phyloP scores from a whole-genome alignment of 1,139 yeast species.

The Lodderomyces beijingensis region DNA sequence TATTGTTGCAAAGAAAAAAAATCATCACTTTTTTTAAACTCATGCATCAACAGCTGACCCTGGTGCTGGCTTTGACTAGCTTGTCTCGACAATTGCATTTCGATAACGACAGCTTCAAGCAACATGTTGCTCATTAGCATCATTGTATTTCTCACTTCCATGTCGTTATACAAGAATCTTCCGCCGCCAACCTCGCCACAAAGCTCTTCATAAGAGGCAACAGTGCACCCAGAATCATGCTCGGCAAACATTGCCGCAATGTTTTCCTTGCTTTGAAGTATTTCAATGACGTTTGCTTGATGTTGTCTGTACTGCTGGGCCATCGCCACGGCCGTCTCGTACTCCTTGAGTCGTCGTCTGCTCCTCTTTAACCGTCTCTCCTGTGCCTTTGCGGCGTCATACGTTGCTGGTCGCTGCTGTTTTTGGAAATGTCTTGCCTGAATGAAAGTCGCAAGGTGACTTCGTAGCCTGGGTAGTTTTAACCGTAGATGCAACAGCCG shows the following conservation, averaged over 20 bases:
- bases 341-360: conserved; percentile 9
- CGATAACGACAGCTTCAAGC: conserved; percentile 23
- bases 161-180: conserved; percentile 14
- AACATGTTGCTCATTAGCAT: conserved; percentile 14
- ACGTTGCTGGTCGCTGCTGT: no score
- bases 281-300: conserved; percentile 16
- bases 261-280: conserved; percentile 15
- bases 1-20: conserved; percentile 19
- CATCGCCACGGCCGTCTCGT: conserved; percentile 9
- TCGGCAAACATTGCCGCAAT: conserved; percentile 15
- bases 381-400: not conserved
- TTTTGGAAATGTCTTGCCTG: no score
- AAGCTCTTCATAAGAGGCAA: conserved; percentile 8
- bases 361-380: conserved; percentile 5
- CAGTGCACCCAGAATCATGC: not conserved
- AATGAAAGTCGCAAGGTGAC: no score
- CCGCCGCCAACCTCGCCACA: not conserved
- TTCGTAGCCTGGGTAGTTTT: no score
- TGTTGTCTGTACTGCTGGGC: conserved; percentile 17
- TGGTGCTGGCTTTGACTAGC: not conserved
- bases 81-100: conserved; percentile 18
- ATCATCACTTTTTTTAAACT: conserved; percentile 12
- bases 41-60: conserved; percentile 13
- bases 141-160: conserved; percentile 20
- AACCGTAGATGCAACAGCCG: no score